phyloP scores from a whole-genome alignment of 495 filamentous ascomycete genomes.

The Hypoxylon crocopeplum region DNA sequence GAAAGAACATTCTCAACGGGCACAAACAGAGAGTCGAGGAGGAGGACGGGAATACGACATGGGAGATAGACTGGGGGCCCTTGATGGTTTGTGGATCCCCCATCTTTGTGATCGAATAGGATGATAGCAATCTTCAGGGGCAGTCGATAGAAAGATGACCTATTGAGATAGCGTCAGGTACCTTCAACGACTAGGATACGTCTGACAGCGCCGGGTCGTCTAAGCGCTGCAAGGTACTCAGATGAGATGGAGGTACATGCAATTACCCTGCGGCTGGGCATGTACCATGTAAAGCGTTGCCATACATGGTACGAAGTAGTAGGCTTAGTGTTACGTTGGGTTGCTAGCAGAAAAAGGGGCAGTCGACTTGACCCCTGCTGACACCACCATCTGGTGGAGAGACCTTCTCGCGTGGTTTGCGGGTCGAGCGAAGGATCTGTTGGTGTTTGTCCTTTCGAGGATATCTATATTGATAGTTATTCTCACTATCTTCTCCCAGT shows the following conservation, averaged over 20 bases:
- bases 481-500: too few species aligned
- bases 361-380: constrained; percentile 23
- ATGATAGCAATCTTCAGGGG: constrained; percentile 29
- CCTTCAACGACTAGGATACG: constrained; percentile 26
- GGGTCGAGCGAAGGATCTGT: constrained; percentile 30
- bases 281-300: constrained; percentile 31
- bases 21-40: constrained; percentile 18
- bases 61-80: constrained; percentile 19
- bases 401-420: constrained; percentile 30
- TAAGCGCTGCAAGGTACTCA: constrained; percentile 24
- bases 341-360: constrained; percentile 31
- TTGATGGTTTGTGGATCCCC: constrained; percentile 21
- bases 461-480: too few species aligned
- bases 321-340: constrained; percentile 27
- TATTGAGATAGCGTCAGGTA: constrained; percentile 35
- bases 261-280: constrained; percentile 36
- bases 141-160: constrained; percentile 5
- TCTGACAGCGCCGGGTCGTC: constrained; percentile 1
- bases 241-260: constrained; percentile 20
- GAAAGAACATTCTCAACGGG: constrained; percentile 10
- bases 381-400: constrained; percentile 26
- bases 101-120: constrained; percentile 23
- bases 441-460: neutral
- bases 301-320: constrained; percentile 25
- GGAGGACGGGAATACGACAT: constrained; percentile 32